Conservation (phyloP, 352 stramenopile species). For the Pythium aristosporum region DNA sequence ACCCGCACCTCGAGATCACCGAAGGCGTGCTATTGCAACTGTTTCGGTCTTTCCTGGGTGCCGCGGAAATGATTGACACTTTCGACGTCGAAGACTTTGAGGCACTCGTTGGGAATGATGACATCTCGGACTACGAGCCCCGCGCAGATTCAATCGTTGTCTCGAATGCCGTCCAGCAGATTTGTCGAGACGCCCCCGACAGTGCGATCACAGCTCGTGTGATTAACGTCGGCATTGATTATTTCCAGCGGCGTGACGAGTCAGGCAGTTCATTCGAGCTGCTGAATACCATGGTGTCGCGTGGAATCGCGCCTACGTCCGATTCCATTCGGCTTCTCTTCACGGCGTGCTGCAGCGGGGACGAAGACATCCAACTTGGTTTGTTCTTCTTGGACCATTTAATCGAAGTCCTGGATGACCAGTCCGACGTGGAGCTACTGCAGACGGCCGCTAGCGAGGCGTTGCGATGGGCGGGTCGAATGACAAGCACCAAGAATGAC, state of each 20-base stretch:
- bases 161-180: constrained; percentile 37
- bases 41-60: constrained; percentile 43
- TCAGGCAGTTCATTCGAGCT: constrained; percentile 46
- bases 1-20: constrained; percentile 18
- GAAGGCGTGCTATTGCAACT: constrained; percentile 32
- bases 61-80: constrained; percentile 29
- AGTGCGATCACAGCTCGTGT: constrained; percentile 44
- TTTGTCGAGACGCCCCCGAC: constrained; percentile 41
- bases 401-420: constrained; percentile 12
- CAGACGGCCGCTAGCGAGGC: constrained; percentile 27
- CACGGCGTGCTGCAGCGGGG: constrained; percentile 39
- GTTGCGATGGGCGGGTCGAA: constrained; percentile 47
- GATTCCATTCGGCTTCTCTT: constrained; percentile 64
- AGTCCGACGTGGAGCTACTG: not conserved
- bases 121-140: constrained; percentile 20
- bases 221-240: constrained; percentile 70
- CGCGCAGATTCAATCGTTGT: constrained; percentile 29
- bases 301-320: constrained; percentile 40
- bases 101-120: constrained; percentile 15
- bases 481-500: constrained; percentile 12
- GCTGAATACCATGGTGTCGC: constrained; percentile 60
- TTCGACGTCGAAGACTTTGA: constrained; percentile 20
- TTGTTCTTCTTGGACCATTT: constrained; percentile 64
- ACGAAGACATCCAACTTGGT: constrained; percentile 48
- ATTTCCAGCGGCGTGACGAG: constrained; percentile 51